A percentile compares a stretch with the other conserved stretches of the same genome.
phyloP scores from a whole-genome alignment of 306 rosid species.

The Gastrolobium bilobum region DNA sequence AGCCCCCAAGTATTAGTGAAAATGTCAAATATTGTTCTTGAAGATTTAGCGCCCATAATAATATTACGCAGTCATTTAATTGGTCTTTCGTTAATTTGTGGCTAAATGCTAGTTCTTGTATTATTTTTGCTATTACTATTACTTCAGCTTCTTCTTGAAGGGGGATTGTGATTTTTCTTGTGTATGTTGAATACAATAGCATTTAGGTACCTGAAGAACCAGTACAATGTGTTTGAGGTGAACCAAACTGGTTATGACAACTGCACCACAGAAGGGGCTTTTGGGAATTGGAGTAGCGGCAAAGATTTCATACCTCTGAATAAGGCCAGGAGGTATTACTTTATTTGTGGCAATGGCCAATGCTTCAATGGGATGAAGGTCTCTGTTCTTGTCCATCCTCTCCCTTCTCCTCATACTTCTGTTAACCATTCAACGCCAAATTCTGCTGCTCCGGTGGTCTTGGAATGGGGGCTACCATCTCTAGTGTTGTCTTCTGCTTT shows the following conservation, averaged over 20 bases:
- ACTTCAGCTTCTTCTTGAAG: not conserved
- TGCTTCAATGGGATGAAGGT: slow-evolving; percentile 92
- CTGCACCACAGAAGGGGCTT: slow-evolving; percentile 84
- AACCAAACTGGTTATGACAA: slow-evolving; percentile 92
- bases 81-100: not conserved
- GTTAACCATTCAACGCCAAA: slow-evolving; percentile 25
- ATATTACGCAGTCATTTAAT: not conserved
- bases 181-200: slow-evolving; percentile 52
- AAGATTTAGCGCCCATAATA: not conserved
- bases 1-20: not conserved
- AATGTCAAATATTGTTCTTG: not conserved
- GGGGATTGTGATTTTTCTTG: not conserved
- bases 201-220: slow-evolving; percentile 85
- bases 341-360: slow-evolving; percentile 85
- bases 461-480: slow-evolving; percentile 26
- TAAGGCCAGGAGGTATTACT: slow-evolving; percentile 75
- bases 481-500: slow-evolving; percentile 46
- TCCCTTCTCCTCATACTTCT: slow-evolving; percentile 60
- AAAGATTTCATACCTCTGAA: slow-evolving; percentile 83
- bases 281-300: slow-evolving; percentile 92
- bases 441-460: slow-evolving; percentile 47
- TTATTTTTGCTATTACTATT: not conserved
- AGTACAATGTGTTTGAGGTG: slow-evolving; percentile 94
- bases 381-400: slow-evolving; percentile 74
- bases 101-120: not conserved